Evolutionary conservation across 2,329 filamentous ascomycete species (phyloP), one percentile per base, ranked within the genome.

Genomic region (Pochonia chlamydosporia): DNA sequence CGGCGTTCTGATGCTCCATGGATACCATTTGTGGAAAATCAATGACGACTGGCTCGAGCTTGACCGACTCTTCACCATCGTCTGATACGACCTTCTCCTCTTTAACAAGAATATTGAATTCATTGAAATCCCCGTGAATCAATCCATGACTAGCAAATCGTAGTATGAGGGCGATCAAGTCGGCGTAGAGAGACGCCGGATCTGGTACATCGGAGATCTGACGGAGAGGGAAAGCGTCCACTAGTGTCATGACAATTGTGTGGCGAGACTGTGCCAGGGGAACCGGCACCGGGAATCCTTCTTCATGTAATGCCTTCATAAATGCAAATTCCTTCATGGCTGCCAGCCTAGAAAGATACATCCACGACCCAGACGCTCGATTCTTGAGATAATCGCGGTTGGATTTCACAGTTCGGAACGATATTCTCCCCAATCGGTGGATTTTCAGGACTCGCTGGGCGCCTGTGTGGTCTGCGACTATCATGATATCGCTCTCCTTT

Each of bases 1-100:
- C 87, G 16, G 93, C 95, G 60, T 99, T 96, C 30, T 75, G 69
- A 62, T 99, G 93, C 56, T 96, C 89, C 63, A 96, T 89, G 1
- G 92, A 97, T 2, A 99, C 82, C 86, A 96, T 97, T 64, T 99
- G 93, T 0, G 93, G 93, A 62, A 99, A 99, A 70, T 99, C 95
- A 59, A 99, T 99, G 40, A 99, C 72, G 46, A 96, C 81, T 1
- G 93, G 93, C 6, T 81, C 82, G 23, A 95, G 71, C 14, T 56
- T 60, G 46, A 87, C 54, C 0, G 61, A 49, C 57, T 73, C 69
- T 36, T 64, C 53, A 2, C 64, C 62, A 57, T 74, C 62, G 6
- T 74, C 67, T 5, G 68, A 65, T 8, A 55, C 61, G 3, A 57
- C 56, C 46, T 63, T 72, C 47, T 75, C 81, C 64, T 97, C 92